Base-by-base conservation (phyloP, 306 rosid species). In the Quillaja saponaria region DNA sequence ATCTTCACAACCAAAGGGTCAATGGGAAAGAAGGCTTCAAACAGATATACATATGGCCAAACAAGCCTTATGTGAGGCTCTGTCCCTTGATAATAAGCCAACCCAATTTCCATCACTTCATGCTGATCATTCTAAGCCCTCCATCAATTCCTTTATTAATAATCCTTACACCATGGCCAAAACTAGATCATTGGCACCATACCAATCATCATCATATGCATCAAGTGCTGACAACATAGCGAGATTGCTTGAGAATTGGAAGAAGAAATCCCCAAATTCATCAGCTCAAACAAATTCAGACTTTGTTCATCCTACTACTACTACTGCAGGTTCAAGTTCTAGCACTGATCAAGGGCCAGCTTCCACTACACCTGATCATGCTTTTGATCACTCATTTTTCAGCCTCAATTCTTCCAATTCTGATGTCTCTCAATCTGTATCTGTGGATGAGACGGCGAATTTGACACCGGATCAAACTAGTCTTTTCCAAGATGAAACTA, bases 1-100 rank as follows among this genome's bases (percentile, higher is more conserved):
- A 13, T 46, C 74, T 33, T 57, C 87, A 33, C 74, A 67, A 1
- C 41, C 63, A 60, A 91, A 84, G 57, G 98, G 98, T 19, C 95
- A 91, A 65, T 91, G 98, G 98, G 98, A 88, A 76, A 86, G 95
- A 76, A 86, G 82, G 75, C 83, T 91, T 47, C 98, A 91, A 61
- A 91, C 96, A 16, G 95, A 91, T 64, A 91, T 91, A 46, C 77
- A 91, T 55, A 78, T 67, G 82, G 98, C 98, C 58, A 91, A 86
- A 25, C 88, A 81, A 76, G 98, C 95, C 49, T 73, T 91, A 10
- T 73, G 84, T 55, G 90, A 91, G 41, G 98, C 98, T 21, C 78
- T 91, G 18, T 91, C 98, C 39, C 82, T 91, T 25, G 78, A 82
- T 70, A 38, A 82, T 70, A 38, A 72, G 20, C 52, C 79, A 61